Evolutionary conservation across 345 rosid genomes (phyloP), one percentile per base, ranked within the genome.

Genomic region (Chamaenerion angustifolium): DNA sequence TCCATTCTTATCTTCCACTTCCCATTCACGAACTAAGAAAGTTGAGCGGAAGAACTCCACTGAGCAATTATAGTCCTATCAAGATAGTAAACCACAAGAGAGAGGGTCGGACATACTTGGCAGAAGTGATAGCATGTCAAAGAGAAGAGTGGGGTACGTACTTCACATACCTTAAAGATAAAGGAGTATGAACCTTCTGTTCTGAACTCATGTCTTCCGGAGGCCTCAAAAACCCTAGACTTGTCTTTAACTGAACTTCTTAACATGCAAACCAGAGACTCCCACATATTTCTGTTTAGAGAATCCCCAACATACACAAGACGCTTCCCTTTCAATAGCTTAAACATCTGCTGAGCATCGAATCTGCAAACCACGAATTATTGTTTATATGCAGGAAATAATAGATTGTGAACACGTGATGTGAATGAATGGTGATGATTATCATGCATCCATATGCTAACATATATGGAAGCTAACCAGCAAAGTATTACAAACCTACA

Each of bases 271-370:
- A 69, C 64, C 8, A 76, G 52, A 43, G 81, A 71, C 55, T 76
- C 75, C 75, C 77, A 76, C 75, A 76, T 76, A 49, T 76, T 71
- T 31, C 75, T 56, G 23, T 63, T 73, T 6, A 71, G 66, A 19
- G 80, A 75, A 66, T 75, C 77, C 10, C 77, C 80, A 2, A 71
- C 56, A 53, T 65, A 71, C 42, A 57, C 72, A 13, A 76, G 25
- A 12, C 68, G 57, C 62, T 68, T 76, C 54, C 68, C 75, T 59
- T 64, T 71, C 58, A 76, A 40, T 43, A 66, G n/a, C 44, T 59
- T 68, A 56, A 76, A 49, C 72, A 76, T 63, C 17, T 66, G 27
- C 42, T 16, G 52, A 12, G 62, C 77, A 54, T 64, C 55, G 44
- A 76, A 52, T 66, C 81, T 76, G 64, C 55, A 57, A 53, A 41